Percentiles rank a stretch among this genome's conserved stretches.
These are phyloP conservation scores for Inosperma sp. DNA, from an alignment of 768 basidiomycete species.

Conservation along the genomic window DNA sequence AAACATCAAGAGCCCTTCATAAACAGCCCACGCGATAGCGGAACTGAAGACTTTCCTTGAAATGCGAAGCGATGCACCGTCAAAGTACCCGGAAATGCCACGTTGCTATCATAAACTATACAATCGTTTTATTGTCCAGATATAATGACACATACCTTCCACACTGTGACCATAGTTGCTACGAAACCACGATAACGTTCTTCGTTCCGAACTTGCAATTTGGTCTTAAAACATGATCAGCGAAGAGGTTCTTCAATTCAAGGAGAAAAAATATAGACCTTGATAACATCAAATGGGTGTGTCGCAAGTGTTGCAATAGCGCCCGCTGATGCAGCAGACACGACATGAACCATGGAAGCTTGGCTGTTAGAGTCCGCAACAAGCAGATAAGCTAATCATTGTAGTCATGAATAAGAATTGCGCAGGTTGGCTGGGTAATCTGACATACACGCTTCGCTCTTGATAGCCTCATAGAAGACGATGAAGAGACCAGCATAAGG, in stretches of 20 bases:
- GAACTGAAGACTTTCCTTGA: conserved; percentile 84
- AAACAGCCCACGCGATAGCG: conserved; percentile 90
- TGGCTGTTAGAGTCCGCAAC: conserved; percentile 41
- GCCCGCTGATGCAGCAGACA: conserved; percentile 76
- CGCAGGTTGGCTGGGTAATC: conserved; percentile 8
- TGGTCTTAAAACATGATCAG: conserved; percentile 50
- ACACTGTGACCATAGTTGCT: conserved; percentile 61
- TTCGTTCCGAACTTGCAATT: conserved; percentile 85
- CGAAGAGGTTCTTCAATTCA: conserved; percentile 1
- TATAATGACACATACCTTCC: conserved; percentile 47
- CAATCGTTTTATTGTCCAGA: background rate
- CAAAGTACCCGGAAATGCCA: conserved; percentile 76
- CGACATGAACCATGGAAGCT: conserved; percentile 51
- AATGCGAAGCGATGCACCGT: conserved; percentile 77
- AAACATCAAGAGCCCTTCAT: conserved; percentile 66
- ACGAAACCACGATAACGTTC: conserved; percentile 68
- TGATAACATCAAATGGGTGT: conserved; percentile 92
- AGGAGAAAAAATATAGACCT: conserved; percentile 43
- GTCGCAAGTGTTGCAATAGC: conserved; percentile 80
- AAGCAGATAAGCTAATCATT: conserved; percentile 39
- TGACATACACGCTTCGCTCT: conserved; percentile 60
- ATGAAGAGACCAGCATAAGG: conserved; percentile 92
- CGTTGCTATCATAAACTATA: conserved; percentile 54
- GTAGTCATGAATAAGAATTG: background rate
- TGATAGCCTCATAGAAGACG: conserved; percentile 83